Evolutionary conservation across 352 stramenopile species (phyloP).

Genomic region (Pythium folliculosum): DNA sequence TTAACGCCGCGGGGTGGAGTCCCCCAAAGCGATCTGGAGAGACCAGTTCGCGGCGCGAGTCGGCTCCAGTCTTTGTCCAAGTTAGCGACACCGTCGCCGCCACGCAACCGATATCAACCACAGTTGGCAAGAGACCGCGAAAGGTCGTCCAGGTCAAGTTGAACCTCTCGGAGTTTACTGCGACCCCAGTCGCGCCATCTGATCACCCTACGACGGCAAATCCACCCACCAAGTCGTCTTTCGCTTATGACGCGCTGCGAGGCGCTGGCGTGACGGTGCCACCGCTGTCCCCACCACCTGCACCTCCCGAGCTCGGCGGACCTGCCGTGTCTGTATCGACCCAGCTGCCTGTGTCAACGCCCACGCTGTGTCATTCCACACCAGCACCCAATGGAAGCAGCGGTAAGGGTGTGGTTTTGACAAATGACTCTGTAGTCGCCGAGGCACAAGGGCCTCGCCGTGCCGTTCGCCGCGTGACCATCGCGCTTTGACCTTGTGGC

Average conservation of each 20-base stretch:
- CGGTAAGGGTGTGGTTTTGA: background rate
- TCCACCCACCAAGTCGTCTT: background rate
- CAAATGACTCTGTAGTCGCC: background rate
- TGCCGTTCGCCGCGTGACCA: constrained; percentile 17
- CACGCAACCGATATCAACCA: background rate
- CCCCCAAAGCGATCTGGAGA: background rate
- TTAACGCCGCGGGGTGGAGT: background rate
- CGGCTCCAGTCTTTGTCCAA: background rate
- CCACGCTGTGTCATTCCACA: background rate
- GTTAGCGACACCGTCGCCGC: background rate
- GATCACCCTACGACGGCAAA: background rate
- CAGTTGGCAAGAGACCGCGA: constrained; percentile 16
- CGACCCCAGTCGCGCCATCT: background rate
- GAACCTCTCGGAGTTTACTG: constrained; percentile 25
- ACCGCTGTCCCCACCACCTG: too few relatives aligned
- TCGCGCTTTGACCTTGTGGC: constrained; percentile 10
- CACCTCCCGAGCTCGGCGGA: too few relatives aligned
- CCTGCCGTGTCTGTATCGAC: background rate
- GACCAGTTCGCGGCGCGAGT: background rate
- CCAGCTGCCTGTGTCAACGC: background rate
- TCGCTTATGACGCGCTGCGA: too few relatives aligned
- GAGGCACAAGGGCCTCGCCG: background rate
- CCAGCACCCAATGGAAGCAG: background rate
- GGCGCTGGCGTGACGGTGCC: too few relatives aligned
- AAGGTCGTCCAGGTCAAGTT: constrained; percentile 54